These are phyloP conservation scores for Waltergamsia citrina DNA, from an alignment of 2,329 filamentous ascomycete genomes.

Conservation along the genomic window DNA sequence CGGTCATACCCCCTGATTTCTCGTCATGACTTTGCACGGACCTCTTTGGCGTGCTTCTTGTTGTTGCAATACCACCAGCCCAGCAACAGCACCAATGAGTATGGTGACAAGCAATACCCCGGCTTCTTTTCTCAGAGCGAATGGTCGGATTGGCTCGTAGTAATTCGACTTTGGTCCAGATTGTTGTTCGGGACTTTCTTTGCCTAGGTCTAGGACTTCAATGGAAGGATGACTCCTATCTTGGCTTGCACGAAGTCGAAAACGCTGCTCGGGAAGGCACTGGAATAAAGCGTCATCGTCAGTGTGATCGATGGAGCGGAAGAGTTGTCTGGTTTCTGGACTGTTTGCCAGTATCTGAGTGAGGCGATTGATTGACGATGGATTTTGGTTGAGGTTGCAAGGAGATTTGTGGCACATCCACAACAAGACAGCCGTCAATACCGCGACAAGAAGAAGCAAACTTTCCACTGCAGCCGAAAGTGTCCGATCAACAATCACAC, in stretches of 20 bases:
- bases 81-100: neutral
- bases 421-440: conserved; percentile 8
- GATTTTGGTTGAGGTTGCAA: conserved; percentile 13
- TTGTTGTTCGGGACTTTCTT: no score
- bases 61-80: neutral
- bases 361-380: conserved; percentile 13
- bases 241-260: no score
- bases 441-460: conserved; percentile 11
- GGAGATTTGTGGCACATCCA: conserved; percentile 6
- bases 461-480: conserved; percentile 19
- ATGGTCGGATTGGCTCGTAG: conserved; percentile 14
- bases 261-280: no score
- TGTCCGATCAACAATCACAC: conserved; percentile 20
- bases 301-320: conserved; percentile 7
- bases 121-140: conserved; percentile 8
- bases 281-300: conserved; percentile 7
- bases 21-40: no score
- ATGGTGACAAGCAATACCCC: conserved; percentile 5
- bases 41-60: no score
- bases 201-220: no score
- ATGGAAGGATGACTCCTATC: no score
- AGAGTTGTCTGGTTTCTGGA: neutral
- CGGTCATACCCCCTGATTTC: no score
- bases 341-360: conserved; percentile 11
- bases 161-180: no score